Conservation (phyloP, 2,329 filamentous ascomycete species). For the Fusarium stilboides region DNA sequence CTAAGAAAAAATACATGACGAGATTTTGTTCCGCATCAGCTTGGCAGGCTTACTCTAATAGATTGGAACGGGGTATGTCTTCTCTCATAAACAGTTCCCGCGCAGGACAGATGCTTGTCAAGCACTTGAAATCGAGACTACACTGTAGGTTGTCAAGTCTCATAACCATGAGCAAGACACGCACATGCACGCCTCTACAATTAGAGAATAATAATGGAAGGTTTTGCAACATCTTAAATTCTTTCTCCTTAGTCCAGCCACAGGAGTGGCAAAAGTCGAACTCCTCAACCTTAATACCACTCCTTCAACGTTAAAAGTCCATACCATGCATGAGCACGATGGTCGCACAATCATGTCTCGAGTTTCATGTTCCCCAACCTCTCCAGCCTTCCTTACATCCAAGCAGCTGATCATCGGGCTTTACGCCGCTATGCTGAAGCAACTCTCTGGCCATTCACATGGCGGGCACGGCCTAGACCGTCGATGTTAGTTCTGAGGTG, state of each 20-base stretch:
- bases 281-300: constrained; percentile 8
- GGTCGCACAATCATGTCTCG: constrained; percentile 3
- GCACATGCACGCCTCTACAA: background rate
- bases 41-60: background rate
- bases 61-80: background rate
- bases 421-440: constrained; percentile 1
- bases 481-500: constrained; percentile 9
- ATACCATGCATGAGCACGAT: background rate
- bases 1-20: background rate
- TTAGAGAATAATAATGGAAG: background rate
- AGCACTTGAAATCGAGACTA: background rate
- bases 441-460: background rate
- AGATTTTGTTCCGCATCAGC: background rate
- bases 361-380: constrained; percentile 20
- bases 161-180: background rate
- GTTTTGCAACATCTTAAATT: too few relatives aligned
- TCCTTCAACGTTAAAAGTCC: background rate
- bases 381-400: constrained; percentile 28
- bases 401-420: background rate
- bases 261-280: background rate
- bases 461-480: constrained; percentile 5
- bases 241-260: background rate
- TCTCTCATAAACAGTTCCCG: background rate
- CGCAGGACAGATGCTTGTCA: background rate
- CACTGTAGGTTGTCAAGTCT: background rate